Percentiles rank a stretch among this genome's conserved stretches.
Evolutionary conservation across 1,284 basidiomycete species (phyloP).

Genomic region (Ceratobasidium sp.): DNA sequence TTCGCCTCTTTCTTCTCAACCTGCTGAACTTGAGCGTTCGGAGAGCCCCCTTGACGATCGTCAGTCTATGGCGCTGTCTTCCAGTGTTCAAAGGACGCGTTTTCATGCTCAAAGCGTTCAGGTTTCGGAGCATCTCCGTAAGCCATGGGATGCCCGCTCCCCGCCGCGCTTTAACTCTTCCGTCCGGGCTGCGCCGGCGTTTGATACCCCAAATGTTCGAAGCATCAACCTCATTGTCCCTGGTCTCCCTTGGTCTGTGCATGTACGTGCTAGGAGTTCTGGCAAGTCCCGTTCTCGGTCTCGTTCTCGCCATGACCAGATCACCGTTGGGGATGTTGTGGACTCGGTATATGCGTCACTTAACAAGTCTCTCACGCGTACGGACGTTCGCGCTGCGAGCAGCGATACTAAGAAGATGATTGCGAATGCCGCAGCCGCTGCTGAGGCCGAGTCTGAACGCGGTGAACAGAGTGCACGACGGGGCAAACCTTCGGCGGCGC

Average conservation of each 20-base stretch:
- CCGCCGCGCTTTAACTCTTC: slow-evolving; percentile 9
- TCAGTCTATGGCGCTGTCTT: not conserved
- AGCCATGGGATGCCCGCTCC: slow-evolving; percentile 21
- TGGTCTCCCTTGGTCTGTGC: slow-evolving; percentile 26
- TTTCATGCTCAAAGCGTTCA: not conserved
- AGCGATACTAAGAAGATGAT: slow-evolving; percentile 24
- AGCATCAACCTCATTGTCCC: slow-evolving; percentile 19
- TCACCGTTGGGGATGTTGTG: slow-evolving; percentile 23
- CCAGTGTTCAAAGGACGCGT: slow-evolving; percentile 2
- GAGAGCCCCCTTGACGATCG: not conserved
- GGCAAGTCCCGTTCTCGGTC: not conserved
- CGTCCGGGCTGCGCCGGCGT: slow-evolving; percentile 2
- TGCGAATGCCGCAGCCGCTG: slow-evolving; percentile 16
- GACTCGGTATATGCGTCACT: slow-evolving; percentile 14
- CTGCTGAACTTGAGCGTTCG: not conserved
- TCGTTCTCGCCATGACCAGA: slow-evolving; percentile 2
- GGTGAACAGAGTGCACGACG: slow-evolving; percentile 17
- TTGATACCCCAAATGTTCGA: not conserved
- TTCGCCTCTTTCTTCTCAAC: not conserved
- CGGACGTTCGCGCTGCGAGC: slow-evolving; percentile 23
- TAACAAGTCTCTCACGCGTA: slow-evolving; percentile 28
- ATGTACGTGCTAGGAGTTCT: slow-evolving; percentile 8
- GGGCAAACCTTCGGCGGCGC: slow-evolving; percentile 26
- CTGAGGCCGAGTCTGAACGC: slow-evolving; percentile 18
- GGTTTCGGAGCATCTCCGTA: slow-evolving; percentile 13